Evolutionary conservation across 1,284 basidiomycete species (phyloP), one percentile per base, ranked within the genome.

Genomic region (Pseudomicrostroma phylloplanum): DNA sequence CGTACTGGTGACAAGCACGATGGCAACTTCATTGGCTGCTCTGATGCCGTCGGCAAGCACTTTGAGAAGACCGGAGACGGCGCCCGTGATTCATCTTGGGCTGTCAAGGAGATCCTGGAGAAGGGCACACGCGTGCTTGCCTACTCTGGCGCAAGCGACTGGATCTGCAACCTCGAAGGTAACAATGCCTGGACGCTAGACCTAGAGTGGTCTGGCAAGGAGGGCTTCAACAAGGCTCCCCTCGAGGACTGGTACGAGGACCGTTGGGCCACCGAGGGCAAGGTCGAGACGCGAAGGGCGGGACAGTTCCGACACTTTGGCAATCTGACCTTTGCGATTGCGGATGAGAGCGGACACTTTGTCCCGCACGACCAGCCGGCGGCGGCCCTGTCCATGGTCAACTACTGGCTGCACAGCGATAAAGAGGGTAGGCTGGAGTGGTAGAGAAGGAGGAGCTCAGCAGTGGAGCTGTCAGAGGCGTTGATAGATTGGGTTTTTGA

Each of bases 41-140:
- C 74, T 9, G 77, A 79, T 57, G 54, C 57, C 7, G 76, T 79
- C 13, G 73, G 65, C 48, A 61, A 57, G 1, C 63, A 74, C 48
- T 79, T 78, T 67, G 71, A 60, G 11, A 68, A 68, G 56, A 76
- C 74, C 1, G 77, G 76, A 39, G 77, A 79, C 56, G 77, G 77
- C 7, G 58, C 73, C 23, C 65, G 67, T 6, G 71, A 73, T 13
- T 70, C 68, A 12, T 76, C 69, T 17, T 77, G 74, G 74, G 61
- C 61, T 7, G 74, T 79, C 1, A 13, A 56, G 7, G 67, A 63
- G 13, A 55, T 77, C 15, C 63, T 79, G 17, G 60, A 62, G 7
- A 55, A 66, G 11, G 61, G 65, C 46, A 68, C 76, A 1, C 63
- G 76, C 11, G 77, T 79, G 19, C 57, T 77, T 13, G 64, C 66